These are phyloP conservation scores for Podila clonocystis DNA, from an alignment of 192 early-diverging fungal genomes.

Conservation along the genomic window DNA sequence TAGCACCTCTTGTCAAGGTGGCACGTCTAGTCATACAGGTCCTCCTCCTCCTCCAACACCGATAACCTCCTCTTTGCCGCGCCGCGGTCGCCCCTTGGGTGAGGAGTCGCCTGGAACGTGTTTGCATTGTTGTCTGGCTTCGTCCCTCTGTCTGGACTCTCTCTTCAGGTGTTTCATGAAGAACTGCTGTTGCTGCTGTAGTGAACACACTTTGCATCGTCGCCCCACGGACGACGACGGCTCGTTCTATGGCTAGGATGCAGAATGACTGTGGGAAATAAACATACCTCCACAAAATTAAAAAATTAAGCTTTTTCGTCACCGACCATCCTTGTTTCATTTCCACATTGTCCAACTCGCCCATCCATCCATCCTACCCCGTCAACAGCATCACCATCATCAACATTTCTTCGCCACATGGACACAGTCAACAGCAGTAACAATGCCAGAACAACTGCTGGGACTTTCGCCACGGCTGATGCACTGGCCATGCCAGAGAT, in stretches of 20 bases:
- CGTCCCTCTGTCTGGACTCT: not conserved
- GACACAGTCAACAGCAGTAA: no score
- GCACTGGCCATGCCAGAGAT: conserved; percentile 10
- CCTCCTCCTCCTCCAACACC: not conserved
- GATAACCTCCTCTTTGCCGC: not conserved
- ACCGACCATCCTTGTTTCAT: not conserved
- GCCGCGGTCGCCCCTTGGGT: not conserved
- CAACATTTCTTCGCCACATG: no score
- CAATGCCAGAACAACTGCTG: not conserved
- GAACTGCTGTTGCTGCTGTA: not conserved
- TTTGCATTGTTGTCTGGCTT: not conserved
- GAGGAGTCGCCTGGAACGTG: not conserved
- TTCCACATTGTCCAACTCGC: not conserved
- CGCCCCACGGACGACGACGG: no score
- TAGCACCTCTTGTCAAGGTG: no score
- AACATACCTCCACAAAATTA: no score
- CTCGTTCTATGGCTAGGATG: no score
- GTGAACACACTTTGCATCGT: not conserved
- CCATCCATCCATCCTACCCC: not conserved
- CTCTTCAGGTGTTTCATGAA: not conserved
- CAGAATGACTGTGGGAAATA: no score
- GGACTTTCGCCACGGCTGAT: not conserved
- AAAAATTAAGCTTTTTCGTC: not conserved
- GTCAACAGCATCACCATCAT: not conserved
- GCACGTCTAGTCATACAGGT: not conserved